Evolutionary conservation across 2,329 filamentous ascomycete species (phyloP).

Genomic region (Verticillium zaregamsianum): DNA sequence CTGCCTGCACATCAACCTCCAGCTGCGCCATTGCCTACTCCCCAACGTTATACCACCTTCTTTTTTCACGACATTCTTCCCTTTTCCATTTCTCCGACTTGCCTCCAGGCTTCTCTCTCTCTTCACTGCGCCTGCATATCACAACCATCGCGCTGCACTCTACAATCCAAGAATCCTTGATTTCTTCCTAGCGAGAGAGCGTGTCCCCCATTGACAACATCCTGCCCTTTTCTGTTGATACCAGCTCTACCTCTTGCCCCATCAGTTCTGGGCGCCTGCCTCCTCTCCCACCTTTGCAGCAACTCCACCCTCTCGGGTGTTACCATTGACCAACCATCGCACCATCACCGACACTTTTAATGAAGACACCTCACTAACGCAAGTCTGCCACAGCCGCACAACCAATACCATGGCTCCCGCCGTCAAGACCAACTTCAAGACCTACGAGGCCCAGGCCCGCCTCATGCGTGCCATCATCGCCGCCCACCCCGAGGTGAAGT

Average conservation of each 20-base stretch:
- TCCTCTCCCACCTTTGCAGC: not conserved
- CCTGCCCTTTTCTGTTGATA: too few relatives aligned
- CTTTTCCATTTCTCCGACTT: not conserved
- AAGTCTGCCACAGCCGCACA: not conserved
- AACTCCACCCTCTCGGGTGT: not conserved
- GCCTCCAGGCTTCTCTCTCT: not conserved
- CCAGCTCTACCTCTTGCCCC: too few relatives aligned
- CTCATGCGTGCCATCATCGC: slow-evolving; percentile 59
- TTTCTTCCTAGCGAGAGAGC: too few relatives aligned
- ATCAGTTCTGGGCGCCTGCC: not conserved
- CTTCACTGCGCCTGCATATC: not conserved
- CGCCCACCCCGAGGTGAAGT: slow-evolving; percentile 47
- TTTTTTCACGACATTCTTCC: not conserved
- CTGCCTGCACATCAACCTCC: too few relatives aligned
- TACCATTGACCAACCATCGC: not conserved
- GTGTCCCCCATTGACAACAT: too few relatives aligned
- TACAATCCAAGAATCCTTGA: not conserved
- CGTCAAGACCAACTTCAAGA: slow-evolving; percentile 51
- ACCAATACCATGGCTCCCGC: slow-evolving; percentile 36
- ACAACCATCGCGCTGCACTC: not conserved
- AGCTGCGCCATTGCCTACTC: not conserved
- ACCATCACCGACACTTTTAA: not conserved
- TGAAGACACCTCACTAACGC: not conserved
- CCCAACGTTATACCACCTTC: not conserved
- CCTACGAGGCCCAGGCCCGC: slow-evolving; percentile 55